phyloP scores from a whole-genome alignment of 1,284 basidiomycete genomes.

The Apiotrichum laibachii region DNA sequence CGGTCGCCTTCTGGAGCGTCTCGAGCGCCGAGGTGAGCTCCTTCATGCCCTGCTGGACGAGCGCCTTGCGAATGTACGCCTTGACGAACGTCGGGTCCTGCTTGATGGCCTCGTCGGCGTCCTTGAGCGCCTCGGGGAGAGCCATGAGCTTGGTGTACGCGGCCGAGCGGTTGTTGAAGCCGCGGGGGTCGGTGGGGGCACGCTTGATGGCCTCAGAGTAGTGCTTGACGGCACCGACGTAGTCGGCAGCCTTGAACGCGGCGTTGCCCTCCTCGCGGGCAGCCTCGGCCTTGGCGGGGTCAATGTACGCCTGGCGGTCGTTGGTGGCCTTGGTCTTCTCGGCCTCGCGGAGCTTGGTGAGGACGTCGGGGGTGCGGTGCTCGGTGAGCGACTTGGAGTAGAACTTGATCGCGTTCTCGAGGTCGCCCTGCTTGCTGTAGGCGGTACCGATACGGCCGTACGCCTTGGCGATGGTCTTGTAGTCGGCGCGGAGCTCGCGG shows the following conservation, averaged over 20 bases:
- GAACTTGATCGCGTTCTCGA: constrained; percentile 77
- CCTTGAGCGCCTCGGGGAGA: constrained; percentile 93
- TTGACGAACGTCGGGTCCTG: constrained; percentile 89
- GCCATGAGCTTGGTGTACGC: constrained; percentile 95
- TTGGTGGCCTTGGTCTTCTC: constrained; percentile 77
- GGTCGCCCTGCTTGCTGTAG: constrained; percentile 78
- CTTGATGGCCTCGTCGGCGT: constrained; percentile 88
- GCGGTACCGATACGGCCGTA: constrained; percentile 85
- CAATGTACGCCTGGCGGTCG: constrained; percentile 80
- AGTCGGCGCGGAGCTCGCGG: constrained; percentile 60
- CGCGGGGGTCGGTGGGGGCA: constrained; percentile 81
- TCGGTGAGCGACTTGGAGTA: constrained; percentile 91
- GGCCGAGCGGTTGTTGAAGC: constrained; percentile 95
- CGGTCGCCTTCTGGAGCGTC: constrained; percentile 68
- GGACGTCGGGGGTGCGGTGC: constrained; percentile 90
- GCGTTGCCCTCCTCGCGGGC: constrained; percentile 91
- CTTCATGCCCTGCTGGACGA: constrained; percentile 84
- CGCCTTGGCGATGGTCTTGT: constrained; percentile 65
- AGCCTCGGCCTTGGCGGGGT: constrained; percentile 76
- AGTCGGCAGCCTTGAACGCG: constrained; percentile 88
- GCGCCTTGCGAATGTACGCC: constrained; percentile 91
- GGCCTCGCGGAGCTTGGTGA: constrained; percentile 80
- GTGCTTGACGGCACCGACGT: constrained; percentile 84
- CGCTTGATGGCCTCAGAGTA: constrained; percentile 98
- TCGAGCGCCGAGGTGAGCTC: constrained; percentile 85